phyloP scores from a whole-genome alignment of 345 rosid genomes.

The Gynandropsis gynandra region DNA sequence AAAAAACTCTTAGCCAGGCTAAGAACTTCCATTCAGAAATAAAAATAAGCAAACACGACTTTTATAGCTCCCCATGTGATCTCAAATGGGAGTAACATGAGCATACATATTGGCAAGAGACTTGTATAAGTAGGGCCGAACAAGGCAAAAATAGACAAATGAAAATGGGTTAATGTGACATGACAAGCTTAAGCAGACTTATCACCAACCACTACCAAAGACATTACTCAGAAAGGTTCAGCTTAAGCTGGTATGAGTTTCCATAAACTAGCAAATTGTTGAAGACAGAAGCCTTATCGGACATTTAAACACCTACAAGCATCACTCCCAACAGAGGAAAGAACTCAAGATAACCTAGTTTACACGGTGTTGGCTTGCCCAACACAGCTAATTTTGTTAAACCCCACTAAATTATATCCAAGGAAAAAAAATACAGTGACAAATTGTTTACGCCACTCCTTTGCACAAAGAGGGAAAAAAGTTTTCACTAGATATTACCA shows the following conservation, averaged over 20 bases:
- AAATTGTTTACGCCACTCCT: slow-evolving; percentile 12
- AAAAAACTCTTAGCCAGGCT: too few species aligned
- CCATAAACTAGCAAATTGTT: neutral
- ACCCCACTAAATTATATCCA: too few species aligned
- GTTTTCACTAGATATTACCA: slow-evolving; percentile 40
- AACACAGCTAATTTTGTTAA: neutral
- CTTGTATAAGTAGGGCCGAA: too few species aligned
- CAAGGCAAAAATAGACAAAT: neutral
- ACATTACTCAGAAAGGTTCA: neutral
- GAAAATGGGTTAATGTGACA: neutral
- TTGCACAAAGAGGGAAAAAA: slow-evolving; percentile 1
- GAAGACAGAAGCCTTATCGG: slow-evolving; percentile 7
- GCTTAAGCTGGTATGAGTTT: neutral
- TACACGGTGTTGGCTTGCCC: slow-evolving; percentile 10
- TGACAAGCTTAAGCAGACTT: neutral
- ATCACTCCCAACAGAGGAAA: neutral
- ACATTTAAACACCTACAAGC: slow-evolving; percentile 10
- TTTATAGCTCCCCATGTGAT: neutral
- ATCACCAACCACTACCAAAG: neutral
- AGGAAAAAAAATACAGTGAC: slow-evolving; percentile 6
- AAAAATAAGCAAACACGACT: neutral
- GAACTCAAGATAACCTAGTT: neutral
- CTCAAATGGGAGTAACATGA: neutral
- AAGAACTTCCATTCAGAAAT: too few species aligned
- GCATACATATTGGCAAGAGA: neutral